phyloP scores from a whole-genome alignment of 345 rosid genomes.

The Salix arbutifolia region DNA sequence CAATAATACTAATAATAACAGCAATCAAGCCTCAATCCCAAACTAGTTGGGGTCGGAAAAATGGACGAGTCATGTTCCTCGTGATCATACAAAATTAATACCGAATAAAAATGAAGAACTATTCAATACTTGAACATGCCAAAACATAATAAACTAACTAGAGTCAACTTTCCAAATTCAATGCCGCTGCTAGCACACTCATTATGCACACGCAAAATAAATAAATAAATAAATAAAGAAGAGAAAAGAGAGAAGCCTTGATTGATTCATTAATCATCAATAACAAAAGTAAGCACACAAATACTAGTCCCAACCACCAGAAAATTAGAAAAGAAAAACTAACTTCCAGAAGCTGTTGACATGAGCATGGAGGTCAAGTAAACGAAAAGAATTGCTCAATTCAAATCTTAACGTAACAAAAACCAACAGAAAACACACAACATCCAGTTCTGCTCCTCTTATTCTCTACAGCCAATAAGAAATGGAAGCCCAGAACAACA shows the following conservation, averaged over 20 bases:
- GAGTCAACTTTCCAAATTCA: background rate
- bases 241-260: background rate
- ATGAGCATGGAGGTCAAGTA: background rate
- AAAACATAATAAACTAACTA: background rate
- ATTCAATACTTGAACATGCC: background rate
- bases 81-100: background rate
- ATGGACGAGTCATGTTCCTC: background rate
- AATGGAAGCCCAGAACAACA: background rate
- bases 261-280: slow-evolving; percentile 22
- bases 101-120: background rate
- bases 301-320: slow-evolving; percentile 14
- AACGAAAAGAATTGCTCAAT: background rate
- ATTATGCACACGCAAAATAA: background rate
- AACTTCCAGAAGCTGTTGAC: slow-evolving; percentile 16
- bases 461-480: background rate
- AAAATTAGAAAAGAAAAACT: background rate
- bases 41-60: background rate
- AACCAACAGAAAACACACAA: background rate
- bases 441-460: background rate
- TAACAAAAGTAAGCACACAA: slow-evolving; percentile 10
- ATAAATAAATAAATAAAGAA: background rate
- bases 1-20: background rate
- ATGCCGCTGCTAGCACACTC: background rate
- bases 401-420: background rate
- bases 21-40: background rate